Evolutionary conservation across 192 early-diverging fungal species (phyloP).

Genomic region (Podila clonocystis): DNA sequence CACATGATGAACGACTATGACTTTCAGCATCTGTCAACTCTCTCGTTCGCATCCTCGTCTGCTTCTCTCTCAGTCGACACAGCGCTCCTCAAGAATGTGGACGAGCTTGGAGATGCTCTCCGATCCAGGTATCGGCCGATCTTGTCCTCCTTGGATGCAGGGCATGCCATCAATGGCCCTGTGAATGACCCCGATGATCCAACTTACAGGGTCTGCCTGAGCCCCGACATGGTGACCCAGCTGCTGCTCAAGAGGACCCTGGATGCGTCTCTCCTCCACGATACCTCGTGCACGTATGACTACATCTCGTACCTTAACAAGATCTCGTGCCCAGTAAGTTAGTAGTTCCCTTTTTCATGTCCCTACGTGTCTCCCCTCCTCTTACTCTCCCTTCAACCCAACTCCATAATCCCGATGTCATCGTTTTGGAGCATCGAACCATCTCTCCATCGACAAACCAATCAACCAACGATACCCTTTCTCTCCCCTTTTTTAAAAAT

Average conservation of each 20-base stretch:
- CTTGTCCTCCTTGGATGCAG: background rate
- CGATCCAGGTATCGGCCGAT: background rate
- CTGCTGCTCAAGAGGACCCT: constrained; percentile 23
- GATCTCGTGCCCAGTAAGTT: constrained; percentile 40
- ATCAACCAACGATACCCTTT: background rate
- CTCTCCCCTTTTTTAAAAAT: background rate
- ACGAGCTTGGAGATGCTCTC: background rate
- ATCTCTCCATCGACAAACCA: background rate
- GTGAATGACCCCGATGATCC: background rate
- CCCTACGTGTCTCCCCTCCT: background rate
- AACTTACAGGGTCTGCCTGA: background rate
- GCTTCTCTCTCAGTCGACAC: background rate
- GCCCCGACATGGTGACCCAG: constrained; percentile 8
- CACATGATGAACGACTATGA: constrained; percentile 31
- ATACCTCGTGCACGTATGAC: constrained; percentile 23
- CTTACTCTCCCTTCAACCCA: background rate
- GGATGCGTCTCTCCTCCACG: constrained; percentile 26
- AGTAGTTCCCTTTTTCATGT: background rate
- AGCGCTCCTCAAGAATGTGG: background rate
- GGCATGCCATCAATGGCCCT: background rate
- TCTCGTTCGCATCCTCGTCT: background rate
- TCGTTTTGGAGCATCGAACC: background rate
- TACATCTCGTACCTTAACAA: constrained; percentile 42
- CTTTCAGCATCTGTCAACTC: background rate
- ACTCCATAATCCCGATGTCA: background rate